Evolutionary conservation across 352 stramenopile species (phyloP), one percentile per base, ranked within the genome.

Genomic region (Globisporangium acanthophoron): DNA sequence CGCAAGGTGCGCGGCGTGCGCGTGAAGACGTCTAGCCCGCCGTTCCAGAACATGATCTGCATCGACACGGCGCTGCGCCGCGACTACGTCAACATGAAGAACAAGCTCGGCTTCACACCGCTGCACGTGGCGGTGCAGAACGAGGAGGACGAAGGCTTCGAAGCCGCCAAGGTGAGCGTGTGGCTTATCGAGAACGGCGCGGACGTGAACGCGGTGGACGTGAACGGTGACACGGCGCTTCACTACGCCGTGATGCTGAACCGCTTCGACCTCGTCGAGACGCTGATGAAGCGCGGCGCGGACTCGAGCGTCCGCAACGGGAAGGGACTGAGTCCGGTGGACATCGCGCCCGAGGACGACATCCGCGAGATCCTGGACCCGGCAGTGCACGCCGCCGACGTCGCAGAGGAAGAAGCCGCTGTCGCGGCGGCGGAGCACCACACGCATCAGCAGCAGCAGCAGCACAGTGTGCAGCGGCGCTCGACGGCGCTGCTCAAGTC

Each of bases 31-130:
- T 76, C 79, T 8, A 76, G 64, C 15, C 71, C 80, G 50, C 74
- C 84, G 5, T 92, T 87, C 62, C 82, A 92, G 62, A 91, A 92
- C 56, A 95, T 95, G 86, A 95, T 95, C 59, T 96, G 85, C 65
- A 85, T 97, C 54, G 85, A 97, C 67, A 85, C 71, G 39, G 66
- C 64, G 21, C 65, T 90, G 47, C 84, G 89, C 31, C 79, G 83
- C 53, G 81, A 93, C 52, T 91, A 94, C 53, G 74, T 96, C 27
- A 90, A 90, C 66, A 85, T 92, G 78, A 87, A 85, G 62, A 96
- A 97, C 75, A 90, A 89, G 53, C 55, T 76, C 12, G 84, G 85
- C 21, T 91, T 94, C 55, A 88, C 81, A 5, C 80, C 81, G 3
- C 71, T 95, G 51, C 86, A 95, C 46, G 62, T 93, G 18, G 75